A percentile compares a stretch with the other conserved stretches of the same genome.
Evolutionary conservation across 495 filamentous ascomycete species (phyloP).

Genomic region (Tuber indicum): DNA sequence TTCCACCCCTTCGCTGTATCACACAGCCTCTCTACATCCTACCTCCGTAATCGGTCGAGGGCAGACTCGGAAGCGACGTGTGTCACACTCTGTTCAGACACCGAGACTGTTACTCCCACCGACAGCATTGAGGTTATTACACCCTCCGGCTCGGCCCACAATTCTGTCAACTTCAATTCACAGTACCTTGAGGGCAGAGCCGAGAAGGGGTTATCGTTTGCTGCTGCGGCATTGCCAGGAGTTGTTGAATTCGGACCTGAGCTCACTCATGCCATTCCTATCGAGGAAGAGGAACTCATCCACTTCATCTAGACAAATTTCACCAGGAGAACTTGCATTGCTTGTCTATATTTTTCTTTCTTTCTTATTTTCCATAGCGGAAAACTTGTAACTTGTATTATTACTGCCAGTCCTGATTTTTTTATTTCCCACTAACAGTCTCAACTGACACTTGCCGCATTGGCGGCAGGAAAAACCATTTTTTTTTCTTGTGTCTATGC

Average conservation of each 20-base stretch:
- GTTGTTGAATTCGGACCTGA: slow-evolving; percentile 40
- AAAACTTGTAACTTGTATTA: background rate
- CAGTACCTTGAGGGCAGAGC: slow-evolving; percentile 30
- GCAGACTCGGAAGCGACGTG: slow-evolving; percentile 42
- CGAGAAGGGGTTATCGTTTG: slow-evolving; percentile 41
- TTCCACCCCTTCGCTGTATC: slow-evolving; percentile 19
- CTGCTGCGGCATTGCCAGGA: slow-evolving; percentile 39
- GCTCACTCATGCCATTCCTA: slow-evolving; percentile 23
- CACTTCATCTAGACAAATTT: slow-evolving; percentile 36
- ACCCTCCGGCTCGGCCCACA: slow-evolving; percentile 39
- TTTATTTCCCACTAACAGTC: background rate
- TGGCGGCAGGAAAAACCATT: background rate
- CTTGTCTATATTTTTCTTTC: background rate
- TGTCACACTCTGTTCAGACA: slow-evolving; percentile 41
- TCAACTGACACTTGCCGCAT: background rate
- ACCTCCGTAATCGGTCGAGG: slow-evolving; percentile 33
- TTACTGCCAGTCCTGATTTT: background rate
- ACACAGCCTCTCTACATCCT: background rate
- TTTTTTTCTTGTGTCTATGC: background rate
- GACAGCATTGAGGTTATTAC: slow-evolving; percentile 39
- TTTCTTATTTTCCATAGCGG: background rate
- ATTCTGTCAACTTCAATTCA: slow-evolving; percentile 33
- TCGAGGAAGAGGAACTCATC: slow-evolving; percentile 35
- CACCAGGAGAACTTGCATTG: background rate
- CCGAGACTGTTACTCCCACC: slow-evolving; percentile 41